These are phyloP conservation scores for Microsporum audouinii DNA, from an alignment of 2,329 filamentous ascomycete genomes.

Conservation along the genomic window DNA sequence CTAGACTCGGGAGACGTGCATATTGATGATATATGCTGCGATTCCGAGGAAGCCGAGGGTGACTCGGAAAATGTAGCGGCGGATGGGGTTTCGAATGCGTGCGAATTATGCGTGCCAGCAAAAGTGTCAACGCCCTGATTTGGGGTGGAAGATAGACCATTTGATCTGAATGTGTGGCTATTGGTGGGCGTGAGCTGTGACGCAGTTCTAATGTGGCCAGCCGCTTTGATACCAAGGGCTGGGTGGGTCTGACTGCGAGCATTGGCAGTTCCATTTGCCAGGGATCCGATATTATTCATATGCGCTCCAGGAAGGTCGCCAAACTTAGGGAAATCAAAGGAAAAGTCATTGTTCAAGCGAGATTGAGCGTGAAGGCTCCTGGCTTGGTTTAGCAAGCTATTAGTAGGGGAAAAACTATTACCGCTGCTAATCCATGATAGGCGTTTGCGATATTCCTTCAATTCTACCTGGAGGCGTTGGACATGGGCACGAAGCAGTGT, in stretches of 20 bases:
- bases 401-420: constrained; percentile 37
- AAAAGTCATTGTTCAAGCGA: constrained; percentile 64
- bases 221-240: neutral
- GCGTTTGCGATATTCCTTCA: constrained; percentile 83
- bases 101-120: neutral
- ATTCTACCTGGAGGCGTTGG: constrained; percentile 71
- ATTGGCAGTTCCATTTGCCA: neutral
- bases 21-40: constrained; percentile 37
- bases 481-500: constrained; percentile 72
- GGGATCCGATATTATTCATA: constrained; percentile 32
- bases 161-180: neutral
- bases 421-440: constrained; percentile 51
- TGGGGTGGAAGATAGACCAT: neutral
- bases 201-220: neutral
- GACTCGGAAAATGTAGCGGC: constrained; percentile 28
- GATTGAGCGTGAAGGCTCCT: constrained; percentile 45
- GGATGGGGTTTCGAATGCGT: neutral
- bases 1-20: constrained; percentile 41
- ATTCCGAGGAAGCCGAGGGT: constrained; percentile 39
- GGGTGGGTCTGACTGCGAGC: neutral
- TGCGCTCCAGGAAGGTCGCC: constrained; percentile 55
- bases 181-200: neutral
- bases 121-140: neutral
- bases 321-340: constrained; percentile 94
- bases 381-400: constrained; percentile 33